These are phyloP conservation scores for Brassica juncea DNA, from an alignment of 345 rosid species.

Conservation along the genomic window DNA sequence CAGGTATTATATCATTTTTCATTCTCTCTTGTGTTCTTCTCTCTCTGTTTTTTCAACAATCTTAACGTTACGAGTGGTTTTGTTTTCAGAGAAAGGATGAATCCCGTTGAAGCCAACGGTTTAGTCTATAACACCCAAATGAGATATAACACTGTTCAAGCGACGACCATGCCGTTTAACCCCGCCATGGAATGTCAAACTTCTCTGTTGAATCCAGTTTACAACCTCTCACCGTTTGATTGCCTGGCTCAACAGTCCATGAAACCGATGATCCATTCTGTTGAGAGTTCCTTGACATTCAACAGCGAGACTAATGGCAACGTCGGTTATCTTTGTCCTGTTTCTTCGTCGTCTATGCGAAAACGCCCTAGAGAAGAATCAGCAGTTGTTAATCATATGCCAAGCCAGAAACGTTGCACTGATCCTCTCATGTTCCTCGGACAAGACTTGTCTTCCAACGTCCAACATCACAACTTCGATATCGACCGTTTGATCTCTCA, in stretches of 20 bases:
- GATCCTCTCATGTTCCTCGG: slow-evolving; percentile 60
- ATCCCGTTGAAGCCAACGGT: slow-evolving; percentile 47
- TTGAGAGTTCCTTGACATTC: slow-evolving; percentile 60
- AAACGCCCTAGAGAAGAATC: slow-evolving; percentile 68
- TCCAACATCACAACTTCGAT: slow-evolving; percentile 66
- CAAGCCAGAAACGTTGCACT: slow-evolving; percentile 26
- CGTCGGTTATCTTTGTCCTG: slow-evolving; percentile 35
- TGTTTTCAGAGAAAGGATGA: slow-evolving; percentile 56
- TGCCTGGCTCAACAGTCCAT: slow-evolving; percentile 40
- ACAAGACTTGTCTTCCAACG: slow-evolving; percentile 58
- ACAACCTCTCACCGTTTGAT: slow-evolving; percentile 40
- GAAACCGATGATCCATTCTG: slow-evolving; percentile 56
- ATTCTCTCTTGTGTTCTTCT: background rate
- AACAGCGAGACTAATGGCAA: slow-evolving; percentile 40
- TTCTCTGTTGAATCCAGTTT: slow-evolving; percentile 26
- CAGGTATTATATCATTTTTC: slow-evolving; percentile 39
- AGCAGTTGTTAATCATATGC: slow-evolving; percentile 25
- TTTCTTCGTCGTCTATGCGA: slow-evolving; percentile 42
- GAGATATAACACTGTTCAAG: slow-evolving; percentile 49
- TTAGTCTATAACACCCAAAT: slow-evolving; percentile 47
- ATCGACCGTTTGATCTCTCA: slow-evolving; percentile 61
- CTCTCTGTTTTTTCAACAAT: background rate
- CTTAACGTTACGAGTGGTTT: background rate
- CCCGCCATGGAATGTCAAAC: slow-evolving; percentile 29
- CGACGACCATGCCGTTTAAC: slow-evolving; percentile 22